A percentile compares a stretch with the other conserved stretches of the same genome.
Evolutionary conservation across 2,329 filamentous ascomycete genomes (phyloP).

Genomic region (Penicillium sp.): DNA sequence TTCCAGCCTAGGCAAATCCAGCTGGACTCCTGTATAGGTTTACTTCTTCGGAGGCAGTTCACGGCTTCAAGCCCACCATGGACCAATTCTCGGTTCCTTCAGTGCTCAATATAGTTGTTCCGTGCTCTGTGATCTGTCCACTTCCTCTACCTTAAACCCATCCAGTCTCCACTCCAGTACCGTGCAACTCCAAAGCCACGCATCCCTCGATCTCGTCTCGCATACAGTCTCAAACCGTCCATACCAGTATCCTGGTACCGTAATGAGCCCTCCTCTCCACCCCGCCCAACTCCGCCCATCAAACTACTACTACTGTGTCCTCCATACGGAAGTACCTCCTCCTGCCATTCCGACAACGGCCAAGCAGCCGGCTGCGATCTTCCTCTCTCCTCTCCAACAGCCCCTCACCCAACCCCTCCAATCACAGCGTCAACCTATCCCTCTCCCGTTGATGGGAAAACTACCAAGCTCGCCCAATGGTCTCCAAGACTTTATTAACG

Average conservation of each 20-base stretch:
- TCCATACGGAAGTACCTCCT: background rate
- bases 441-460: background rate
- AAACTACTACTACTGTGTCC: background rate
- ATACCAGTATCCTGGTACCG: background rate
- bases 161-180: background rate
- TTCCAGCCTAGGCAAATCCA: background rate
- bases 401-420: background rate
- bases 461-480: slow-evolving; percentile 1
- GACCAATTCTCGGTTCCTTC: background rate
- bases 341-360: slow-evolving; percentile 36
- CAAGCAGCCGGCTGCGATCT: slow-evolving; percentile 29
- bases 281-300: slow-evolving; percentile 3
- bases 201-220: background rate
- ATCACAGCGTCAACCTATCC: background rate
- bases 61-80: background rate
- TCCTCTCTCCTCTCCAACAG: background rate
- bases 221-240: slow-evolving; percentile 20
- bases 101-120: background rate
- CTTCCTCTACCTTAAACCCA: background rate
- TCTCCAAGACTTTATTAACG: background rate
- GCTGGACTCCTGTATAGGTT: background rate
- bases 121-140: background rate
- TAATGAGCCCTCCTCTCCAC: background rate
- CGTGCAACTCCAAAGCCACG: background rate
- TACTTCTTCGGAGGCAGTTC: background rate